Base-by-base conservation (phyloP, 768 basidiomycete species). In the Suillus ampliporus region DNA sequence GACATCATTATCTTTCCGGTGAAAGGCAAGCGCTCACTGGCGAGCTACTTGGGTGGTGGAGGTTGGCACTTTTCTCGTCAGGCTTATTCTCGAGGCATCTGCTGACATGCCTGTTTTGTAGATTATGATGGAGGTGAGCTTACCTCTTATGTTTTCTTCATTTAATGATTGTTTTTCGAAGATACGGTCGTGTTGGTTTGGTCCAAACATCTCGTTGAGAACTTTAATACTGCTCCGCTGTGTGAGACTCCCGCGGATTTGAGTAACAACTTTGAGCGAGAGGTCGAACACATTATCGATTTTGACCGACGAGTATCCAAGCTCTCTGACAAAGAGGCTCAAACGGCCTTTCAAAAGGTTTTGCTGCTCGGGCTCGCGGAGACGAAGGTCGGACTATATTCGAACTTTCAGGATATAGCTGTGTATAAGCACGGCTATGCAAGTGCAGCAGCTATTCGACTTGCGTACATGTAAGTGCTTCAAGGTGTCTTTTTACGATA, bases 71-170 rank as follows among this genome's bases (percentile, higher is more conserved):
- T 48, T 4, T 50, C 37, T 26, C 47, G 9, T 51, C 19, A 31
- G 17, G 9, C 48, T 62, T 50, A 65, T 56, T 60, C n/a, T 10
- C 13, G 11, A 9, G 21, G 7, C 37, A 28, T 61, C 34, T 26
- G 26, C 56, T 58, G 6, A 54, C 17, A 48, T n/a, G n/a, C n/a
- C 31, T 26, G 10, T 44, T 14, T 14, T 37, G 35, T 65, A 92
- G 91, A 92, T 69, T 86, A 86, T 75, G 91, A 92, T 68, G 91
- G 91, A 74, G 91, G 91, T 89, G 71, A 61, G 79, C 68, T 3
- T 2, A 23, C 13, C 40, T 57, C 2, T 28, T 28, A 5, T 9
- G 14, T 58, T 47, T 23, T 19, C 6, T 3, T 56, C 6, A 1
- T 51, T 34, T 19, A 2, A 3, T 43, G 41, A 47, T 21, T 41